Evolutionary conservation across 148 eudicot species (phyloP), one percentile per base, ranked within the genome.

Genomic region (Diospyros kaki): DNA sequence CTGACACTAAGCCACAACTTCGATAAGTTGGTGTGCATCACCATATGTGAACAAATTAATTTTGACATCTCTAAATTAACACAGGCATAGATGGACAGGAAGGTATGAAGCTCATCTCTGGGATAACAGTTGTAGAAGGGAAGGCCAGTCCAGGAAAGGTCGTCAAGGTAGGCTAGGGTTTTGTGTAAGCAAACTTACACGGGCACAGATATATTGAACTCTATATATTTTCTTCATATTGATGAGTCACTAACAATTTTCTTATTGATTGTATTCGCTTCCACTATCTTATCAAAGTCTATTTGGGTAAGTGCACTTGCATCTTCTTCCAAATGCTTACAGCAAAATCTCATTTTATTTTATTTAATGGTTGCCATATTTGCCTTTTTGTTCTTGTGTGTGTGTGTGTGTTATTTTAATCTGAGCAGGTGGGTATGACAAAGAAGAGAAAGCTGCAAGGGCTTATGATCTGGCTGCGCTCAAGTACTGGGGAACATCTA

Each of bases 401-500:
- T 48, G 2, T 55, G n/a, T 5, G 64, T 43, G 18, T 15, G 56
- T 15, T 5, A 8, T 52, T 46, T 40, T 44, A 40, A 9, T 9
- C 60, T 74, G 80, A 73, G 71, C 68, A 93, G 98, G 98, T 54
- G 98, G 98, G 39, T 95, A 95, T 84, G 98, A 95, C 78, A 95
- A 95, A 83, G 98, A 95, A 82, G 98, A 95, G 18, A 95, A 95
- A 77, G 98, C 98, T 63, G 98, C 98, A 58, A 92, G 98, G 85
- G 85, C 98, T 68, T 95, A 95, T 78, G 98, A 95, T 83, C 65
- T 95, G 55, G 97, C 97, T 65, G 98, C 98, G 50, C 83, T 95
- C 43, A 95, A 95, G 80, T 95, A 95, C 66, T 95, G 98, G 98
- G 98, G 98, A 74, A 95, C 97, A 13, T 89, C 98, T 10, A 95